A percentile compares a stretch with the other conserved stretches of the same genome.
Evolutionary conservation across 495 filamentous ascomycete species (phyloP).

Genomic region (Penicillium egyptiacum): DNA sequence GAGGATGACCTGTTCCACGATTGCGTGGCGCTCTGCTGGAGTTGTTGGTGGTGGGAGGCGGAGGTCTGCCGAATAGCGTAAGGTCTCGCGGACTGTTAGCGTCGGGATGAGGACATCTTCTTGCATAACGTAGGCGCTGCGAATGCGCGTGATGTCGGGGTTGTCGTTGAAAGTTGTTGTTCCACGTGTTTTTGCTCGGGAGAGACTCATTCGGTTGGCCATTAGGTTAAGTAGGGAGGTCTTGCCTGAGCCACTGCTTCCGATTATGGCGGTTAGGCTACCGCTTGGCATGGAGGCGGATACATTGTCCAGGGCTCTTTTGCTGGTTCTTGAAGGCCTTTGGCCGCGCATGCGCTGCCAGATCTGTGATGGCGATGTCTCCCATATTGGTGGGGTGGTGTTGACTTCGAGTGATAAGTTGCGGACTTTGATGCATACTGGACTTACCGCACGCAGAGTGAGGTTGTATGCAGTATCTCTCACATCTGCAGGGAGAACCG

Average conservation of each 20-base stretch:
- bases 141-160: slow-evolving; percentile 49
- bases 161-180: slow-evolving; percentile 57
- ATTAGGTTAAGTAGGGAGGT: slow-evolving; percentile 70
- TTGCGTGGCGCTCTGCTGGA: slow-evolving; percentile 52
- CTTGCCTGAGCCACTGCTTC: slow-evolving; percentile 71
- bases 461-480: slow-evolving; percentile 33
- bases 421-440: slow-evolving; percentile 57
- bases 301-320: slow-evolving; percentile 53
- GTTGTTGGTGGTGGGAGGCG: slow-evolving; percentile 62
- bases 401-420: slow-evolving; percentile 57
- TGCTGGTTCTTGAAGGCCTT: slow-evolving; percentile 17
- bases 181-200: slow-evolving; percentile 53
- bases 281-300: slow-evolving; percentile 57
- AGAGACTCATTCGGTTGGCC: slow-evolving; percentile 61
- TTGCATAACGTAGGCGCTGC: slow-evolving; percentile 75
- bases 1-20: slow-evolving; percentile 72
- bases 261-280: slow-evolving; percentile 70
- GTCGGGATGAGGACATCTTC: slow-evolving; percentile 70
- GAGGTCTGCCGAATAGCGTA: slow-evolving; percentile 69
- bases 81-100: slow-evolving; percentile 70
- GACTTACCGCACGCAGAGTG: slow-evolving; percentile 59
- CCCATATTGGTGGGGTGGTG: slow-evolving; percentile 45
- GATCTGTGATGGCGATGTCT: slow-evolving; percentile 24
- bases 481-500: slow-evolving; percentile 7
- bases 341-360: slow-evolving; percentile 29